These are phyloP conservation scores for Monilinia fructicola DNA, from an alignment of 2,329 filamentous ascomycete genomes.

Conservation along the genomic window DNA sequence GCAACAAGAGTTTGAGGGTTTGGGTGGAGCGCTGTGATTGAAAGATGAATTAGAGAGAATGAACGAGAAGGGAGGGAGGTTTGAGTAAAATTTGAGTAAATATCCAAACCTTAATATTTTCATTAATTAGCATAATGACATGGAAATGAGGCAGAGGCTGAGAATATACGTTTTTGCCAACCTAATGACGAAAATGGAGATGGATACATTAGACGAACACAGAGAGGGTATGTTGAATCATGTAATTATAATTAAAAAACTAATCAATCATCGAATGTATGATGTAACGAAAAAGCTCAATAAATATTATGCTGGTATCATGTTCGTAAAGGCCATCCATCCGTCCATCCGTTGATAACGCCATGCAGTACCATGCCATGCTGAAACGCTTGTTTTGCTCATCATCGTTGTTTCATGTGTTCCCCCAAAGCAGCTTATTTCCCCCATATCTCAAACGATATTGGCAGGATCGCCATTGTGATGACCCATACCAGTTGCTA, in stretches of 20 bases:
- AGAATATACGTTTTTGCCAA: background rate
- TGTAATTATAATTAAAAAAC: background rate
- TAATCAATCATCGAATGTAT: background rate
- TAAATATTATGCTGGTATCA: slow-evolving; percentile 13
- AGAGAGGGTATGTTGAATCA: background rate
- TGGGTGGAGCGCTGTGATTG: no score
- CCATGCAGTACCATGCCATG: background rate
- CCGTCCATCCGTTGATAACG: slow-evolving; percentile 10
- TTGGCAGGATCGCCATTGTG: slow-evolving; percentile 6
- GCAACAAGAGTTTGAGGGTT: no score
- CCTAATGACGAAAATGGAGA: background rate
- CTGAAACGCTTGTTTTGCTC: background rate
- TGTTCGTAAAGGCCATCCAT: slow-evolving; percentile 6
- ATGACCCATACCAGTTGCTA: background rate
- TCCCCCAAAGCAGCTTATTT: background rate
- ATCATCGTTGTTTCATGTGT: background rate
- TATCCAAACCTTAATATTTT: no score
- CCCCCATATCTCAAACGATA: background rate
- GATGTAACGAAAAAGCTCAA: background rate
- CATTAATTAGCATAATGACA: no score
- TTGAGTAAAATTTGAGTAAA: no score
- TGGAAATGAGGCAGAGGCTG: no score
- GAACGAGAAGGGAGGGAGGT: no score
- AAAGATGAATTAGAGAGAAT: no score
- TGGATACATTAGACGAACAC: background rate